These are phyloP conservation scores for Austroboletus niveus DNA, from an alignment of 1,284 basidiomycete species.

Conservation along the genomic window DNA sequence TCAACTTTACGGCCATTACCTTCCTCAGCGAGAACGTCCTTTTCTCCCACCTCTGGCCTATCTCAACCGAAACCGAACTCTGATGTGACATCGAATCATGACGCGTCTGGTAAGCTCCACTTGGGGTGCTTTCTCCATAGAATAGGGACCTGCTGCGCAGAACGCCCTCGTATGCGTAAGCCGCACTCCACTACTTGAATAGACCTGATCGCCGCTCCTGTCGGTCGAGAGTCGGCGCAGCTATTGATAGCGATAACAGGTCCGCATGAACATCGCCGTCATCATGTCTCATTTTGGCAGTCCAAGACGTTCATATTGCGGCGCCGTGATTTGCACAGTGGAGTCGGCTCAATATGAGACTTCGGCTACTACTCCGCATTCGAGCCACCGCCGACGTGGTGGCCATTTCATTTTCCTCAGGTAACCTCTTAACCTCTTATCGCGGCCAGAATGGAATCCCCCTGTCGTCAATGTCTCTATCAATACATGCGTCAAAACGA, in stretches of 20 bases:
- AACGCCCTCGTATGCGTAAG: not conserved
- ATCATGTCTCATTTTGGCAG: not conserved
- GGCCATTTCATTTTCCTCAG: no score
- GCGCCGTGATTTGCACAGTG: not conserved
- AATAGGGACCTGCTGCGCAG: not conserved
- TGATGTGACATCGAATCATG: not conserved
- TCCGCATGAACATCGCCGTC: not conserved
- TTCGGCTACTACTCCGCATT: not conserved
- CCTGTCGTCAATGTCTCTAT: no score
- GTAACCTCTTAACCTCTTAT: no score
- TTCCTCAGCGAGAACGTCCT: not conserved
- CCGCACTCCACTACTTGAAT: not conserved
- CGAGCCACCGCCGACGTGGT: not conserved
- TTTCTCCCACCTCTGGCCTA: not conserved
- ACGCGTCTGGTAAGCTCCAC: constrained; percentile 2
- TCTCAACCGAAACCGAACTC: not conserved
- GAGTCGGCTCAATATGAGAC: constrained; percentile 5
- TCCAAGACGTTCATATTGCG: not conserved
- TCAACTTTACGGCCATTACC: not conserved
- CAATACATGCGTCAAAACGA: no score
- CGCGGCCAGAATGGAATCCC: no score
- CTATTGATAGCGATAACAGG: not conserved
- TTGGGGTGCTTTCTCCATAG: not conserved
- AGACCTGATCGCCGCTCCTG: not conserved
- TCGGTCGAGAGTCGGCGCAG: not conserved